Evolutionary conservation across 148 eudicot species (phyloP), one percentile per base, ranked within the genome.

Genomic region (Nepenthes gracilis): DNA sequence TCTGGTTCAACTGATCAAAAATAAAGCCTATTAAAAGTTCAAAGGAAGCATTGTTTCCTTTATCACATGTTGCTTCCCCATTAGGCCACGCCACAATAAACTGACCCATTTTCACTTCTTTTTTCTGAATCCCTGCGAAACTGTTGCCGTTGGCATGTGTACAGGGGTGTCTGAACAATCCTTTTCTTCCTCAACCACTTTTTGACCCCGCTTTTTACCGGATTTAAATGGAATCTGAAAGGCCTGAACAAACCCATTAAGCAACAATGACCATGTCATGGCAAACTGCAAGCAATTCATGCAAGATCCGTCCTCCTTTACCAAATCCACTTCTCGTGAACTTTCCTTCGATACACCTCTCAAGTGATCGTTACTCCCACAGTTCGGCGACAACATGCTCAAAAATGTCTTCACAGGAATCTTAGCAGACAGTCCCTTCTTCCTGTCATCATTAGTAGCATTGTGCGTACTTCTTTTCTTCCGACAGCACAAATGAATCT

Each of bases 261-360:
- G 57, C 77, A 85, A 68, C 76, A 77, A 54, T 0, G 95, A 86
- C 86, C 96, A 80, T 6, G 82, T 78, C 62, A 92, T 74, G 14
- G 83, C 88, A 78, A 88, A 78, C 69, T 83, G 78, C 70, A 88
- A 77, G 72, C 96, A 93, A 60, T 88, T 93, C 53, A 67, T 47
- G 54, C 92, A 85, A 33, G 82, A 61, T 34, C 59, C 85, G 62
- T 80, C 77, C 63, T 73, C 82, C 45, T 78, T 75, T 23, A 36
- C 73, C 58, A 64, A 65, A 64, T 67, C 74, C 74, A 67, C 72
- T 66, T 72, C 85, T 40, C 75, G 77, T 62, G 72, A 57, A 64
- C 71, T 72, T 58, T 77, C 75, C 49, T 68, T 70, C 1, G 53
- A 33, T 65, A 36, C 69, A 70, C 68, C 75, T 12, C 35, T 72